Evolutionary conservation across 2,329 filamentous ascomycete genomes (phyloP).

Genomic region (Exophiala sp.): DNA sequence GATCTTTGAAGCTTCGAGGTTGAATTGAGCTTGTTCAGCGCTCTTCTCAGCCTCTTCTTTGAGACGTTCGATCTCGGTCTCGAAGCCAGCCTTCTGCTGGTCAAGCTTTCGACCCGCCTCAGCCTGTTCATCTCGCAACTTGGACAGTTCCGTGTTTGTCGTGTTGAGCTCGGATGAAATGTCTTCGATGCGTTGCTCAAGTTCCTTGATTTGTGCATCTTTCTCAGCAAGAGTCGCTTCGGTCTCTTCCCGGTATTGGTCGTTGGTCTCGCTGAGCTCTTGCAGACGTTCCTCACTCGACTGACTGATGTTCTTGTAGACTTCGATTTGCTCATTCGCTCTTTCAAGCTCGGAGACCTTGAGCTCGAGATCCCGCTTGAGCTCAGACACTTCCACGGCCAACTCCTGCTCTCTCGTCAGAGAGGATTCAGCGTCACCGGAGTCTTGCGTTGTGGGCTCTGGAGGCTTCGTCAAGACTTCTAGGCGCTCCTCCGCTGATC

Average conservation of each 20-base stretch:
- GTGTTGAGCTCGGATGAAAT: constrained; percentile 75
- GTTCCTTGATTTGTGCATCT: constrained; percentile 72
- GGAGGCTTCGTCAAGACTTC: constrained; percentile 71
- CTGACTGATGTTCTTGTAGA: constrained; percentile 85
- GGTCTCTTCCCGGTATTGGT: constrained; percentile 84
- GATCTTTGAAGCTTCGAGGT: constrained; percentile 86
- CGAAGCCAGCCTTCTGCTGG: constrained; percentile 75
- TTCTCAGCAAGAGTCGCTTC: constrained; percentile 73
- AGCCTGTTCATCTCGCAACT: constrained; percentile 73
- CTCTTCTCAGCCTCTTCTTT: constrained; percentile 82
- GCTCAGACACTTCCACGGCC: constrained; percentile 74
- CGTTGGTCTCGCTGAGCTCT: constrained; percentile 73
- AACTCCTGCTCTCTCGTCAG: constrained; percentile 73
- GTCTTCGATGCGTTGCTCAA: constrained; percentile 79
- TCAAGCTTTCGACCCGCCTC: constrained; percentile 68
- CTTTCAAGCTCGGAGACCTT: constrained; percentile 76
- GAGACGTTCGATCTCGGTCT: constrained; percentile 74
- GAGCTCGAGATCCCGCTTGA: constrained; percentile 82
- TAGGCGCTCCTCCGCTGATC: constrained; percentile 82
- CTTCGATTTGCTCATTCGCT: constrained; percentile 74
- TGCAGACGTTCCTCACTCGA: constrained; percentile 82
- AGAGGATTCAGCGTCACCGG: constrained; percentile 52
- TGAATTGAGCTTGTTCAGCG: constrained; percentile 73
- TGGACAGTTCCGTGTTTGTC: constrained; percentile 77
- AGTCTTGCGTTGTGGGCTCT: constrained; percentile 42